Base-by-base conservation (phyloP, 192 early-diverging fungal species). In the Coemansia asiatica region DNA sequence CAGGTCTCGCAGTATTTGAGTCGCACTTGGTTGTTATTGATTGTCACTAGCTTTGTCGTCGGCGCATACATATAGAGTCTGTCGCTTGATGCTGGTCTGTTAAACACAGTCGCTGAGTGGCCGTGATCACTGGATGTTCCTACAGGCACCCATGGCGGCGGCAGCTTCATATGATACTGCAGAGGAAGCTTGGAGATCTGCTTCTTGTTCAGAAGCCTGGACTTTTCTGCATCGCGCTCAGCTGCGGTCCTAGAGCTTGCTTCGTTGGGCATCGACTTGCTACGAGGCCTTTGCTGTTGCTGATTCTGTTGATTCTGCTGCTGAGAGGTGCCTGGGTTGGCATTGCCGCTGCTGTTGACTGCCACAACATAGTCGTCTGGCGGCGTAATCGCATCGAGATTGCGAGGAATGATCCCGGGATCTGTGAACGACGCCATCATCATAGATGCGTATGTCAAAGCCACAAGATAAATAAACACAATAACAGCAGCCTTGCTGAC, bases 1-100 rank as follows among this genome's bases (percentile, higher is more conserved):
- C 94, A 97, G 2, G 94, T 93, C 29, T 89, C 86, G 82, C 95
- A 97, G 79, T 93, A 97, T 72, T 95, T 97, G 31, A 95, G 76
- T 46, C 83, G 76, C 26, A 95, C 72, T 18, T 76, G 60, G 35
- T 81, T 75, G 19, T 81, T 85, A 55, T 90, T 87, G 48, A 95
- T 76, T 4, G 71, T 66, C 5, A 93, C 86, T 19, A 85, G 73
- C 59, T 86, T 87, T 62, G 76, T 55, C 59, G 76, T 59, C 71
- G 85, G 53, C 59, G 76, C 68, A 29, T 72, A 76, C 51, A 66
- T 56, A n/a, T 50, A 56, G 26, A 66, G 55, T 23, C 72, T 55
- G 36, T 72, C 73, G 21, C 63, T 56, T 3, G 53, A 67, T 1
- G 61, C 56, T 55, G 66, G 61, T 7, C 62, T 62, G 12, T 87